Evolutionary conservation across 2,329 filamentous ascomycete species (phyloP), one percentile per base, ranked within the genome.

Genomic region (Aspergillus ochraceoroseus): DNA sequence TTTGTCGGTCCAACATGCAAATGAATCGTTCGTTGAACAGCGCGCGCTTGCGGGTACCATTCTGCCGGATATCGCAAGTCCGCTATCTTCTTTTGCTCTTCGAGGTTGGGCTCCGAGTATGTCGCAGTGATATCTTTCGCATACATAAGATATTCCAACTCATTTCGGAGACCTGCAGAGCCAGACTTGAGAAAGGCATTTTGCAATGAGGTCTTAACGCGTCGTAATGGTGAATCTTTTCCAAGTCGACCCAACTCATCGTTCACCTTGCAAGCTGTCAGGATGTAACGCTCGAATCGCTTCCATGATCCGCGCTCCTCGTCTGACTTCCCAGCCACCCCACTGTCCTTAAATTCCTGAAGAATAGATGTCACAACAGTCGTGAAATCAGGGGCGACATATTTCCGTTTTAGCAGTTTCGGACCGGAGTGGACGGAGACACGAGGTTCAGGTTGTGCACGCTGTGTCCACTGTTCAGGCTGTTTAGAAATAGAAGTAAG

Each of bases 1-100:
- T 98, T 98, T 2, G 92, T 98, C 1, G 92, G 92, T 0, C 92
- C 92, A 34, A 98, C 88, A 56, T 98, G 92, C 13, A 98, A 71
- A 67, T 96, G 87, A 27, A 98, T 76, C 0, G 80, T 90, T 30
- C 92, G 76, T 56, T 89, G 85, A 54, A 92, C 72, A 31, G 79
- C 74, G 43, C 94, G 77, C 1, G 92, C 92, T 3, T 78, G 80
- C 0, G 90, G 87, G 58, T 83, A 96, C 90, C 90, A 96, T 62
- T 98, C 92, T 38, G 82, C 76, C 0, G 92, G 92, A 62, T 81
- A 88, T n/a, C 88, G 79, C 51, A 95, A 70, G 65, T 95, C 87
- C n/a, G 87, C 78, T 9, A 94, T 66, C 13, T 73, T 73, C 52
- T 71, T 69, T 53, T 89, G 85, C 19, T 75, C 75, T 30, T 72